phyloP scores from a whole-genome alignment of 768 basidiomycete genomes.

The Mycena amicta region DNA sequence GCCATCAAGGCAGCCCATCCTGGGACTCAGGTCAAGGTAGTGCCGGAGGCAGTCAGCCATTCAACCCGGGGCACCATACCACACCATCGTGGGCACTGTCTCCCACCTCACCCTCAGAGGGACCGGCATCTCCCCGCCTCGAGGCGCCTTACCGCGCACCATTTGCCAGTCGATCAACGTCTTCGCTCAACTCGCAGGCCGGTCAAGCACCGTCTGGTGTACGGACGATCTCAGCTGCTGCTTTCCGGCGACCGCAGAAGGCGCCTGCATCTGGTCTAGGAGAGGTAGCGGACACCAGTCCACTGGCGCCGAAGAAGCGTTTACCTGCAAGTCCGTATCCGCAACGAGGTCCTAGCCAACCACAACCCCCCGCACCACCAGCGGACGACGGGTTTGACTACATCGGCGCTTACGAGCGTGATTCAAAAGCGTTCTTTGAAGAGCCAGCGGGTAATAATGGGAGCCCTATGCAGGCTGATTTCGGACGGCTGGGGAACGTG shows the following conservation, averaged over 20 bases:
- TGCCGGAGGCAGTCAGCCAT: slow-evolving; percentile 9
- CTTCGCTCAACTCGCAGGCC: slow-evolving; percentile 33
- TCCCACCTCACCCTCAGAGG: slow-evolving; percentile 1
- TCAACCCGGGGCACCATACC: slow-evolving; percentile 9
- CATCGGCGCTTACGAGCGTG: slow-evolving; percentile 52
- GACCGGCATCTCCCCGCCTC: slow-evolving; percentile 23
- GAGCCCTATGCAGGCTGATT: slow-evolving; percentile 18
- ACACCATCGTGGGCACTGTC: slow-evolving; percentile 20
- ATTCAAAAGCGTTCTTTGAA: slow-evolving; percentile 20
- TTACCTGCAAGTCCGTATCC: slow-evolving; percentile 49
- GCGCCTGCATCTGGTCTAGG: slow-evolving; percentile 33
- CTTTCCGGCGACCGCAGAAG: slow-evolving; percentile 60
- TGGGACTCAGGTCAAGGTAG: too few species aligned
- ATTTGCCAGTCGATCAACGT: slow-evolving; percentile 33
- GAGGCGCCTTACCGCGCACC: slow-evolving; percentile 31
- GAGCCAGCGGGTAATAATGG: slow-evolving; percentile 13
- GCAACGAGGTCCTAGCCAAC: slow-evolving; percentile 17
- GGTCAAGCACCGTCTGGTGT: slow-evolving; percentile 34
- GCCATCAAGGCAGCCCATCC: slow-evolving; percentile 9
- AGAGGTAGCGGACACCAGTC: slow-evolving; percentile 45
- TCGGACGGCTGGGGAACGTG: slow-evolving; percentile 21
- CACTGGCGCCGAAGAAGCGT: slow-evolving; percentile 52
- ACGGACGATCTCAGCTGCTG: slow-evolving; percentile 75
- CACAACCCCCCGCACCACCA: slow-evolving; percentile 15
- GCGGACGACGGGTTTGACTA: slow-evolving; percentile 60